Base-by-base conservation (phyloP, 176 grass and related monocot species). In the Tuctoria greenei region DNA sequence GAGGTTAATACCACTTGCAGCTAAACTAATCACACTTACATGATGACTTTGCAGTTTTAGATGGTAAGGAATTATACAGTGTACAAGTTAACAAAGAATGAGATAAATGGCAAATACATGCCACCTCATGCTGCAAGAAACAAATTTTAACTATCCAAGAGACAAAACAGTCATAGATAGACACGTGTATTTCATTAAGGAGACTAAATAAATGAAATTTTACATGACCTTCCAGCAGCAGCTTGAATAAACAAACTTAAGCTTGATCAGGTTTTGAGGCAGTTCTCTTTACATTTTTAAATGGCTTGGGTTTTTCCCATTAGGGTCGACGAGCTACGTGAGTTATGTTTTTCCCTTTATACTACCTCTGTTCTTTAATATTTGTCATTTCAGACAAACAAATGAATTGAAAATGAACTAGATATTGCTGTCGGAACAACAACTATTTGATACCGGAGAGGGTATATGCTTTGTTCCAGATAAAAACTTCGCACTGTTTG, bases 401-500 rank as follows among this genome's bases (percentile, higher is more conserved):
- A n/a, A n/a, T n/a, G n/a, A n/a, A n/a, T n/a, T n/a, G n/a, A n/a
- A n/a, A n/a, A n/a, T n/a, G n/a, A n/a, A n/a, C n/a, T n/a, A n/a
- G n/a, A n/a, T n/a, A n/a, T n/a, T n/a, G n/a, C n/a, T n/a, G n/a
- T n/a, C n/a, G n/a, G n/a, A n/a, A n/a, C n/a, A n/a, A n/a, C n/a
- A n/a, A n/a, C n/a, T n/a, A n/a, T n/a, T n/a, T n/a, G n/a, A n/a
- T n/a, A n/a, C n/a, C n/a, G n/a, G n/a, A n/a, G n/a, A n/a, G n/a
- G n/a, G n/a, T n/a, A n/a, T n/a, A n/a, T 41, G 35, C 73, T 55
- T 64, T 63, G 57, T 64, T 56, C 66, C 36, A 72, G 74, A 64
- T 78, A 78, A 78, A 67, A 72, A 79, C 67, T 79, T 57, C 52
- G 24, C 24, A 24, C 45, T 64, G 73, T 64, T 84, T 78, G 66